These are phyloP conservation scores for Penicillium egyptiacum DNA, from an alignment of 495 filamentous ascomycete genomes.

Conservation along the genomic window DNA sequence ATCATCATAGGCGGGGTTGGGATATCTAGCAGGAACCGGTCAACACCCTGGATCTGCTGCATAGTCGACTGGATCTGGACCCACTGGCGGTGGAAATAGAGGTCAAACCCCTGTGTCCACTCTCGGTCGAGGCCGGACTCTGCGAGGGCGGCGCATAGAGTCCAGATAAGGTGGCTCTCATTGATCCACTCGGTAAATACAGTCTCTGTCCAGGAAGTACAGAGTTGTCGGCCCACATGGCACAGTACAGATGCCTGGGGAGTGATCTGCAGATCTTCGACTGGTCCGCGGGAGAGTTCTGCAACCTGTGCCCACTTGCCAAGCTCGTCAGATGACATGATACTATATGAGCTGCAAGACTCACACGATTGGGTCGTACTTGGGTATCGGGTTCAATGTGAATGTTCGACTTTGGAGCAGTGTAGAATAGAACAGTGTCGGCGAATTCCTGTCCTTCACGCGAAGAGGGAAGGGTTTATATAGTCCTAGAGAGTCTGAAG, in stretches of 20 bases:
- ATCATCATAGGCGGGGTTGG: neutral
- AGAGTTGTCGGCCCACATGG: neutral
- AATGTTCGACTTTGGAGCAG: neutral
- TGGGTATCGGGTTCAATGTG: neutral
- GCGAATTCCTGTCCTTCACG: neutral
- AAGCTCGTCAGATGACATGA: neutral
- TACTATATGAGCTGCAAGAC: neutral
- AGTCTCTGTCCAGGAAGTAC: neutral
- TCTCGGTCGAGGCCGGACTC: neutral
- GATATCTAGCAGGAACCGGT: neutral
- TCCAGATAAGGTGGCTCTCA: slow-evolving; percentile 2
- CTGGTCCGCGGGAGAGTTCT: neutral
- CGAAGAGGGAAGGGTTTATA: neutral
- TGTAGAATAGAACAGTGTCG: neutral
- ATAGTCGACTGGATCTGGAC: neutral
- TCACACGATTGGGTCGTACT: neutral
- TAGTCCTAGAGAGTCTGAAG: neutral
- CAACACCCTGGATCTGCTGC: neutral
- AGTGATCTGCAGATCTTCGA: neutral
- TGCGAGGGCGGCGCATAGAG: neutral
- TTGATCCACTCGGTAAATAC: neutral
- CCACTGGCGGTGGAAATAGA: neutral
- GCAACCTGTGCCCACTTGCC: neutral
- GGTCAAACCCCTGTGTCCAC: neutral
- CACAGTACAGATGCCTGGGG: neutral